These are phyloP conservation scores for Camellia granthamiana DNA, from an alignment of 148 eudicot genomes.

Conservation along the genomic window DNA sequence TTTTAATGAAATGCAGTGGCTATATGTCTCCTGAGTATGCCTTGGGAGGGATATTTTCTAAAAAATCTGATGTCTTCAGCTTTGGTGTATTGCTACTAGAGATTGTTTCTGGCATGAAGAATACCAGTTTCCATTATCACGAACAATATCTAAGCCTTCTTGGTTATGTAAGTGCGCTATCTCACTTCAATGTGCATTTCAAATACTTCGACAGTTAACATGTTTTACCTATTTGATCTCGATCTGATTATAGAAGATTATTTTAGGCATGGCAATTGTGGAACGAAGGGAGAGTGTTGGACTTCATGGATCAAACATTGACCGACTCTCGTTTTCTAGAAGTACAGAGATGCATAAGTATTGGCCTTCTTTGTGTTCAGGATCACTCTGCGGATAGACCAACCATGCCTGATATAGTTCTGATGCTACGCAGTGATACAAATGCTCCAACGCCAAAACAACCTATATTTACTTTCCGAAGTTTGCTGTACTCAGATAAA, in stretches of 20 bases:
- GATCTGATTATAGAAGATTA: neutral
- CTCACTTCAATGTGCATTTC: neutral
- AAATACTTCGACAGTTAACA: neutral
- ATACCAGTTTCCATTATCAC: slow-evolving; percentile 6
- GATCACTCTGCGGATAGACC: slow-evolving; percentile 30
- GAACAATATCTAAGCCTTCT: slow-evolving; percentile 10
- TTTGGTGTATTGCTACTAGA: slow-evolving; percentile 19
- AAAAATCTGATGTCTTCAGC: slow-evolving; percentile 22
- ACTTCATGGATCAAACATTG: slow-evolving; percentile 26
- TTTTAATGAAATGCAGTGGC: slow-evolving; percentile 2
- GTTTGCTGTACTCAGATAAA: neutral
- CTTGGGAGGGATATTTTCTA: slow-evolving; percentile 15
- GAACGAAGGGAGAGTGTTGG: slow-evolving; percentile 17
- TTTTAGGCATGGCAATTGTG: slow-evolving; percentile 43
- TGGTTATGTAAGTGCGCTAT: slow-evolving; percentile 6
- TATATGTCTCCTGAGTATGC: slow-evolving; percentile 18
- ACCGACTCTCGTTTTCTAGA: neutral
- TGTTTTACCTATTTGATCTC: neutral
- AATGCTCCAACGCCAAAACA: slow-evolving; percentile 13
- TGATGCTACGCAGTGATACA: slow-evolving; percentile 25
- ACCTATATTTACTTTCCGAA: slow-evolving; percentile 5
- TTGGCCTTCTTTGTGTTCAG: slow-evolving; percentile 29
- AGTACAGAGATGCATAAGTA: slow-evolving; percentile 27
- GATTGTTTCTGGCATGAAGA: slow-evolving; percentile 13
- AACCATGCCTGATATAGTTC: slow-evolving; percentile 11